Evolutionary conservation across 768 basidiomycete genomes (phyloP).

Genomic region (Pleurotus tuber-regium): DNA sequence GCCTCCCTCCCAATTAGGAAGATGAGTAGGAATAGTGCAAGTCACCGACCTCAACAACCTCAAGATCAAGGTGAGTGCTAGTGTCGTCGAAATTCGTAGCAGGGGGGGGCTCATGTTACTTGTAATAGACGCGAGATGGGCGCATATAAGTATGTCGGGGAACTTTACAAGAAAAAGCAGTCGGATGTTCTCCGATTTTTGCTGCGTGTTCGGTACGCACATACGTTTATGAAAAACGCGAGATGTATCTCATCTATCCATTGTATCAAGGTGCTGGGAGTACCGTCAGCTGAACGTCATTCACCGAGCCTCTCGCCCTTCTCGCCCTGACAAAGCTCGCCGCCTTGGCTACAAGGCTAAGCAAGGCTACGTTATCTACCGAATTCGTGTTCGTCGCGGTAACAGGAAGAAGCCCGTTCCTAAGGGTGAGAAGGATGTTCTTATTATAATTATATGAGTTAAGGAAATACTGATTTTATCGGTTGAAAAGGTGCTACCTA

Average conservation of each 20-base stretch:
- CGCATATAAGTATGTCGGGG: constrained; percentile 95
- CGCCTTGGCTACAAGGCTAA: constrained; percentile 99
- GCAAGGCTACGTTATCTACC: constrained; percentile 98
- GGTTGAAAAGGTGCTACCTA: constrained; percentile 89
- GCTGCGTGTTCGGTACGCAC: constrained; percentile 85
- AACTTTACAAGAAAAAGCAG: constrained; percentile 98
- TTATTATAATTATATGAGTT: background rate
- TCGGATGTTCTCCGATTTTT: constrained; percentile 97
- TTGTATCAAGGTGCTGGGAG: constrained; percentile 81
- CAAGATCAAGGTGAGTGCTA: constrained; percentile 39
- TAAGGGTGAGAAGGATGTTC: constrained; percentile 64
- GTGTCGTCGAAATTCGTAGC: constrained; percentile 12
- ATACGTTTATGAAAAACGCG: background rate
- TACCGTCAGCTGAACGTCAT: constrained; percentile 98
- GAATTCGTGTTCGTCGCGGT: constrained; percentile 94
- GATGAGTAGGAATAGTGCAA: constrained; percentile 17
- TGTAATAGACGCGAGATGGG: constrained; percentile 66
- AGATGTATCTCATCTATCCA: constrained; percentile 1
- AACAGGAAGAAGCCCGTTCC: constrained; percentile 99
- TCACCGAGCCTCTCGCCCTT: constrained; percentile 96
- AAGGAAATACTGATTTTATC: constrained; percentile 1
- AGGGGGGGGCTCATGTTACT: constrained; percentile 15
- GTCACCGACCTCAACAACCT: constrained; percentile 34
- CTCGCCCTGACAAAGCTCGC: constrained; percentile 98
- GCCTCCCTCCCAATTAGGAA: constrained; percentile 19